Percentiles rank a stretch among this genome's conserved stretches.
Conservation (phyloP, 1,284 basidiomycete species). For the Cryptococcus maquisensis region DNA sequence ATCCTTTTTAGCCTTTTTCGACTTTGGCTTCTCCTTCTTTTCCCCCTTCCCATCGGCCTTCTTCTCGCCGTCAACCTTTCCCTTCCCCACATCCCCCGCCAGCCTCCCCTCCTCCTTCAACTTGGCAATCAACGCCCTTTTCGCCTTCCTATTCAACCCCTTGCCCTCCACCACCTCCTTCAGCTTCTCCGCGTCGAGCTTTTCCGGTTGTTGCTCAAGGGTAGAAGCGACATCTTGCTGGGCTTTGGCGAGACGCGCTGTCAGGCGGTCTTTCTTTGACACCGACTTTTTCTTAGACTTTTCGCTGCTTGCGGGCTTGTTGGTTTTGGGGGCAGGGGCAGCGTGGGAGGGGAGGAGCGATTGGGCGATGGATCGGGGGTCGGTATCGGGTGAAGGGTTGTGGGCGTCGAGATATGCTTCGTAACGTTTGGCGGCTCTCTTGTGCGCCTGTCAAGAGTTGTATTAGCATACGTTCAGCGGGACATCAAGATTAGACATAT, state of each 20-base stretch:
- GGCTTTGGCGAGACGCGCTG: not conserved
- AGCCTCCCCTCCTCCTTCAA: constrained; percentile 4
- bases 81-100: not conserved
- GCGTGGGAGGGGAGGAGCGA: constrained; percentile 19
- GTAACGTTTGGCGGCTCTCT: constrained; percentile 30
- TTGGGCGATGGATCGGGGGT: constrained; percentile 32
- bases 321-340: not conserved
- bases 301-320: not conserved
- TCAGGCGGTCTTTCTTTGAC: not conserved
- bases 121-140: constrained; percentile 10
- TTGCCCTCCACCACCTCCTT: not conserved
- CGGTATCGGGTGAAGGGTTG: constrained; percentile 9
- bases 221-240: not conserved
- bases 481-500: too few species aligned
- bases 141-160: constrained; percentile 17
- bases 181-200: constrained; percentile 1
- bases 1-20: constrained; percentile 2
- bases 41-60: not conserved
- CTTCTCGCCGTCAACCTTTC: constrained; percentile 1
- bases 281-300: not conserved
- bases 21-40: not conserved
- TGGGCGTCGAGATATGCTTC: constrained; percentile 9
- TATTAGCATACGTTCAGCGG: not conserved
- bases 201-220: constrained; percentile 1
- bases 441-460: constrained; percentile 20